A percentile compares a stretch with the other conserved stretches of the same genome.
phyloP scores from a whole-genome alignment of 169 alveolate genomes.

The Plasmodium yoelii region DNA sequence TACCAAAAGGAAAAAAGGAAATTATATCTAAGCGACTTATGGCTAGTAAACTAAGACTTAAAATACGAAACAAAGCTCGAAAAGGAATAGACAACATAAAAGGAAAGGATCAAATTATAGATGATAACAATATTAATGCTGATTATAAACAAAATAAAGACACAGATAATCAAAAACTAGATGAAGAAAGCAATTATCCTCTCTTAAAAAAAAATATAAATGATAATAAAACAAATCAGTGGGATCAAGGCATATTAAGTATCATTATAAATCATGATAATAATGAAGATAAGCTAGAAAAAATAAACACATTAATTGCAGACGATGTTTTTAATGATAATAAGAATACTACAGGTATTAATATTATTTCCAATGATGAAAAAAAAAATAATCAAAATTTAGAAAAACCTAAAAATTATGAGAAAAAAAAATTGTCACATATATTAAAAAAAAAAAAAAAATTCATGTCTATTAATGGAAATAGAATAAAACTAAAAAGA shows the following conservation, averaged over 20 bases:
- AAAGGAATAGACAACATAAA: constrained; percentile 4
- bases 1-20: constrained; percentile 51
- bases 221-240: neutral
- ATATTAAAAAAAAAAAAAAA: constrained; percentile 49
- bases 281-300: constrained; percentile 59
- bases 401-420: constrained; percentile 36
- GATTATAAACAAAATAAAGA: neutral
- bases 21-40: constrained; percentile 28
- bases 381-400: constrained; percentile 23
- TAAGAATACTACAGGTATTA: neutral
- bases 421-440: constrained; percentile 28
- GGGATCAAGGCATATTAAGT: constrained; percentile 42
- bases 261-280: constrained; percentile 56
- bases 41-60: constrained; percentile 7
- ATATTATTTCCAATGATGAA: neutral
- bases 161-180: neutral
- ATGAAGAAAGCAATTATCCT: neutral
- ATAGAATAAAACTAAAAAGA: constrained; percentile 34
- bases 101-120: neutral
- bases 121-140: neutral
- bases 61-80: constrained; percentile 44
- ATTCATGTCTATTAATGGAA: constrained; percentile 42
- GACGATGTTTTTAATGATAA: constrained; percentile 49
- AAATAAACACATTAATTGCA: constrained; percentile 43
- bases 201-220: neutral